phyloP scores from a whole-genome alignment of 148 eudicot genomes.

The Rhododendron kiyosumense region DNA sequence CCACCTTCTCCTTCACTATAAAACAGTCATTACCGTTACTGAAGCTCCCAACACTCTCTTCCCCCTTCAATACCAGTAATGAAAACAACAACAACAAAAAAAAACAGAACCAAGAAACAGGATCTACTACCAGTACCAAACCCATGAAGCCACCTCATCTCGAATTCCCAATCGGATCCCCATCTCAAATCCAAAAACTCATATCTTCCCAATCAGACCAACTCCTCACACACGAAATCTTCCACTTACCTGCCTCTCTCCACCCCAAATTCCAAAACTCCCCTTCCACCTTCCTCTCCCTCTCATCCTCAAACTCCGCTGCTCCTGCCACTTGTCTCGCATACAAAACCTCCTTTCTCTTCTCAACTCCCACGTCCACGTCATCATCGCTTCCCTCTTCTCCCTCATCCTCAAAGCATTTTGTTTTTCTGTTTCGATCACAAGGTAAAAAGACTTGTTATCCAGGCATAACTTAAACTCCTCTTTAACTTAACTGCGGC shows the following conservation, averaged over 20 bases:
- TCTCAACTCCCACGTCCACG: slow-evolving; percentile 33
- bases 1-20: too few relatives aligned
- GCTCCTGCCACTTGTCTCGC: slow-evolving; percentile 55
- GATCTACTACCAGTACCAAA: too few relatives aligned
- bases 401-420: slow-evolving; percentile 34
- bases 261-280: slow-evolving; percentile 62
- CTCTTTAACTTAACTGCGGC: not conserved
- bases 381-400: slow-evolving; percentile 54
- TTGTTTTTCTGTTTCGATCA: not conserved
- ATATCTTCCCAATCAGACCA: slow-evolving; percentile 72
- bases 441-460: not conserved
- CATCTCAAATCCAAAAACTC: slow-evolving; percentile 54
- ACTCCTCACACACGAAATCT: slow-evolving; percentile 73
- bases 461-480: not conserved
- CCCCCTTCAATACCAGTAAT: too few relatives aligned
- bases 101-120: too few relatives aligned
- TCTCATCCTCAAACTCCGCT: slow-evolving; percentile 57
- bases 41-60: too few relatives aligned
- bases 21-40: too few relatives aligned
- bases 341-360: slow-evolving; percentile 44
- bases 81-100: too few relatives aligned
- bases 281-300: slow-evolving; percentile 51
- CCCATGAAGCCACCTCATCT: too few relatives aligned
- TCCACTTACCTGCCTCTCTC: slow-evolving; percentile 56
- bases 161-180: slow-evolving; percentile 37